A percentile compares a stretch with the other conserved stretches of the same genome.
Evolutionary conservation across 2,329 filamentous ascomycete species (phyloP).

Genomic region (Ophiostoma australiae): DNA sequence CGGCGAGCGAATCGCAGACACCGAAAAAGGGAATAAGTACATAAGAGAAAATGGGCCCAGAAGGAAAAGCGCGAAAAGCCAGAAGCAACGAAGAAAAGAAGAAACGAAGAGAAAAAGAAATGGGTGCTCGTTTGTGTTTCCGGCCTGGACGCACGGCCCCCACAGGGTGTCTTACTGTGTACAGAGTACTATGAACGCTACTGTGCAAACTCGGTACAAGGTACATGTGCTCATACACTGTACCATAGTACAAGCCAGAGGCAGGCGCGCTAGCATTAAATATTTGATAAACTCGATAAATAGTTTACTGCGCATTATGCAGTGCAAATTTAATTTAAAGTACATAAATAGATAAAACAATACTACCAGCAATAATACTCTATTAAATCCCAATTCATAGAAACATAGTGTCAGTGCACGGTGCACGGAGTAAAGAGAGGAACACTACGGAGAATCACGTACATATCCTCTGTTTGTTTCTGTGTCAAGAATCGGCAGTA

Average conservation of each 20-base stretch:
- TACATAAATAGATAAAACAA: slow-evolving; percentile 19
- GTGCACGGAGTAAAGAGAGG: slow-evolving; percentile 3
- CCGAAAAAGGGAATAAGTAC: slow-evolving; percentile 12
- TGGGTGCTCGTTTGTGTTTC: slow-evolving; percentile 14
- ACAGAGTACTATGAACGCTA: slow-evolving; percentile 11
- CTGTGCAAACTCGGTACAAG: slow-evolving; percentile 15
- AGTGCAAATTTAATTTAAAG: not conserved
- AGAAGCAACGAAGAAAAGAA: not conserved
- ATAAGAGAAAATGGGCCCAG: slow-evolving; percentile 1
- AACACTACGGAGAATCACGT: slow-evolving; percentile 9
- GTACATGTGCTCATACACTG: slow-evolving; percentile 9
- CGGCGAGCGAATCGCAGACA: slow-evolving; percentile 13
- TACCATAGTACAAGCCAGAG: not conserved
- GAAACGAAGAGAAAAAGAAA: not conserved
- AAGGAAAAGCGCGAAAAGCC: not conserved
- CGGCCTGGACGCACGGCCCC: slow-evolving; percentile 23
- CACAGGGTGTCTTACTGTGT: slow-evolving; percentile 19
- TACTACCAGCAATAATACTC: not conserved
- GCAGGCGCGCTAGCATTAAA: not conserved
- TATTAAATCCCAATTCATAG: not conserved
- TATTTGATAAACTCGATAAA: slow-evolving; percentile 22
- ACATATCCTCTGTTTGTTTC: slow-evolving; percentile 9
- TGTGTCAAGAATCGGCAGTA: slow-evolving; percentile 12
- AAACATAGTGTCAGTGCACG: slow-evolving; percentile 9
- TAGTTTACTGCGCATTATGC: not conserved